A percentile compares a stretch with the other conserved stretches of the same genome.
phyloP scores from a whole-genome alignment of 2,329 filamentous ascomycete genomes.

The Aspergillus aculeatus region DNA sequence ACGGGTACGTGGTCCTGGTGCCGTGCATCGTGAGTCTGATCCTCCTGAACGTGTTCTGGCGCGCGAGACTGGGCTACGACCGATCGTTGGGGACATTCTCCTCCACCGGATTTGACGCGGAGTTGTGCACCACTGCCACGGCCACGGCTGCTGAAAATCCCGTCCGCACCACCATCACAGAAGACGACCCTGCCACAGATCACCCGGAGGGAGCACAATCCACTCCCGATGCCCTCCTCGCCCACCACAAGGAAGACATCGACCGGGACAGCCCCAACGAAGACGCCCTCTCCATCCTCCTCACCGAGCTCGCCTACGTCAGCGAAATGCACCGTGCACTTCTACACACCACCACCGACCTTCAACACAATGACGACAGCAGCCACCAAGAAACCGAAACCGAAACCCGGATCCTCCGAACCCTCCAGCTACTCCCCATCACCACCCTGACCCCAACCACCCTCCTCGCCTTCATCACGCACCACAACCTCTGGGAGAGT shows the following conservation, averaged over 20 bases:
- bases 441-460: background rate
- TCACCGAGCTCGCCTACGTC: background rate
- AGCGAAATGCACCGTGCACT: background rate
- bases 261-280: background rate
- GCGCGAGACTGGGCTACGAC: constrained; percentile 49
- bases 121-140: background rate
- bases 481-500: constrained; percentile 9
- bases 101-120: background rate
- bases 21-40: constrained; percentile 51
- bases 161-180: too few relatives aligned
- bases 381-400: background rate
- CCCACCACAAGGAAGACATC: background rate
- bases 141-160: background rate
- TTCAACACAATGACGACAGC: background rate
- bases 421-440: background rate
- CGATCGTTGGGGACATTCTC: constrained; percentile 25
- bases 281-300: background rate
- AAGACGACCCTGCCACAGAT: background rate
- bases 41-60: constrained; percentile 52
- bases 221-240: background rate
- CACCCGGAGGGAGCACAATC: background rate
- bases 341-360: background rate
- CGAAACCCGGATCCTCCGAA: background rate
- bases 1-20: constrained; percentile 53
- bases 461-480: constrained; percentile 4